Base-by-base conservation (phyloP, 1,139 yeast genomes). In the Scheffersomyces quercinus region DNA sequence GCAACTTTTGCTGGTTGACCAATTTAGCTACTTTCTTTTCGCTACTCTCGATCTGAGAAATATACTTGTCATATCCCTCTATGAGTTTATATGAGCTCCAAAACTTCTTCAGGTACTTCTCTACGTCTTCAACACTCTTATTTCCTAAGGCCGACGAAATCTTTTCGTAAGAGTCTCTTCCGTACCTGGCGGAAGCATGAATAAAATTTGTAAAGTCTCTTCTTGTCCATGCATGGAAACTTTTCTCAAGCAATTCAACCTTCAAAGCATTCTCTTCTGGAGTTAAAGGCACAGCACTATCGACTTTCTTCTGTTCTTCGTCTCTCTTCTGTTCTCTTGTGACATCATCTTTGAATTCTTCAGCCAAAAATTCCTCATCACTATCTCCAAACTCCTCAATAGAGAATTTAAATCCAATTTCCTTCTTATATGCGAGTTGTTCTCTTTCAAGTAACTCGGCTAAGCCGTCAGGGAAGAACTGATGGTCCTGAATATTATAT, bases 151-250 rank as follows among this genome's bases (percentile, higher is more conserved):
- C 82, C 33, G 71, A 64, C 0, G 95, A 80, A 39, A 93, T 88
- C 33, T 72, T 71, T n/a, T 68, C 70, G 48, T 73, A 71, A 40
- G 81, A 76, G 11, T 77, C 70, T 37, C 96, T 79, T 0, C 99
- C 99, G 62, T 76, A 82, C 52, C 82, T 86, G 2, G 95, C 95
- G 55, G 85, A 77, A 4, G 86, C 83, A 55, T 87, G 96, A 36
- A 93, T 76, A 54, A 88, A 91, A 49, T 86, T 85, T 38, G 93
- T 81, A 60, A 93, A 89, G 59, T 93, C 99, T 47, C 98, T 79
- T 60, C 91, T 80, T 6, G 89, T 77, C 97, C 98, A 93, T 46
- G 73, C 75, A 36, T 79, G 77, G 65, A 89, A 93, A 3, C 96
- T 90, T 51, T 83, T 75, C 3, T 68, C 72, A 9, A 88, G 67